phyloP scores from a whole-genome alignment of 495 filamentous ascomycete species.

The Talaromyces stipitatus region DNA sequence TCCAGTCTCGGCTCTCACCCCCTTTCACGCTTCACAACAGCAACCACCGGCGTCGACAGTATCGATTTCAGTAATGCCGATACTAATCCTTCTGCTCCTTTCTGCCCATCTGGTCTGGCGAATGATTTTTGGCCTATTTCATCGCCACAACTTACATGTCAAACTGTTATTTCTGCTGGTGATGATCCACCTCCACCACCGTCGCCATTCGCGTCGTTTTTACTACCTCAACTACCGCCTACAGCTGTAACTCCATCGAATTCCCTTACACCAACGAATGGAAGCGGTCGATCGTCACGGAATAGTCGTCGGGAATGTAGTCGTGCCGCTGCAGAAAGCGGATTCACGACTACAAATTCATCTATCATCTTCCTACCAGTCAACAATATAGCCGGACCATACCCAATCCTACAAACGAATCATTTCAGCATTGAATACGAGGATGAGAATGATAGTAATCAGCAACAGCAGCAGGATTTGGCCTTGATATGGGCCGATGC shows the following conservation, averaged over 20 bases:
- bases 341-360: neutral
- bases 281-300: neutral
- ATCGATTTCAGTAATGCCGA: too few relatives aligned
- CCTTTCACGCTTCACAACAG: neutral
- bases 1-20: neutral
- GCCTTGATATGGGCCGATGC: neutral
- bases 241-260: neutral
- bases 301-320: neutral
- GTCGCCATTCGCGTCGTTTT: neutral
- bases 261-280: neutral
- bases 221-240: neutral
- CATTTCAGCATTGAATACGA: slow-evolving; percentile 5
- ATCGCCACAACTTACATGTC: neutral
- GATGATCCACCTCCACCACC: neutral
- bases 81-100: too few relatives aligned
- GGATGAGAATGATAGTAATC: neutral
- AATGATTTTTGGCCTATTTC: neutral
- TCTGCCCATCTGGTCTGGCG: too few relatives aligned
- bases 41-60: neutral
- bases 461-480: neutral
- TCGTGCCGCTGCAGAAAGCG: neutral
- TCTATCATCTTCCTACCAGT: neutral
- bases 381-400: neutral
- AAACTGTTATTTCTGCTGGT: slow-evolving; percentile 1
- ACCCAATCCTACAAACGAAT: neutral